phyloP scores from a whole-genome alignment of 75 land plant species.

The Isoetes taiwanensis region DNA sequence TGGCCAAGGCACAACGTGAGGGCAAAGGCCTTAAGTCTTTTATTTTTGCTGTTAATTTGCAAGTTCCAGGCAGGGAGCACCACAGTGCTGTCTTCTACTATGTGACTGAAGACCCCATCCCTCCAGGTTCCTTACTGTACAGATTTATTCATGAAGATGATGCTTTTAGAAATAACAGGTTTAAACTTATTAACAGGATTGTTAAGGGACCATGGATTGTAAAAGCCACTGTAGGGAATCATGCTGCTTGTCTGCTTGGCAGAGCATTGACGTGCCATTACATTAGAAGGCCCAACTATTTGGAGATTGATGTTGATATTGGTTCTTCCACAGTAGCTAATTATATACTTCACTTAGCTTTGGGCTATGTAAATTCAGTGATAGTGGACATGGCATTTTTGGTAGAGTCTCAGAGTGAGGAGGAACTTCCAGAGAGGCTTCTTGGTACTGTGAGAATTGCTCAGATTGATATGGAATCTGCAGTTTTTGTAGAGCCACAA shows the following conservation, averaged over 20 bases:
- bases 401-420: conserved; percentile 77
- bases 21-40: conserved; percentile 29
- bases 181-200: conserved; percentile 80
- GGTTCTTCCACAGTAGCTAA: conserved; percentile 69
- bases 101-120: conserved; percentile 52
- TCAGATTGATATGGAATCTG: conserved; percentile 84
- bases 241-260: conserved; percentile 73
- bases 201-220: conserved; percentile 91
- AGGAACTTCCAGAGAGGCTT: conserved; percentile 74
- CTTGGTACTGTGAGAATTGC: conserved; percentile 68
- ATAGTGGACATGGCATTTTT: conserved; percentile 79
- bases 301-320: conserved; percentile 89
- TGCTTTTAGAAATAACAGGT: conserved; percentile 56
- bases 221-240: conserved; percentile 62
- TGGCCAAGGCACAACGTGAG: conserved; percentile 10
- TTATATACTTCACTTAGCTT: conserved; percentile 59
- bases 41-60: conserved; percentile 62
- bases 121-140: conserved; percentile 36
- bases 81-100: conserved; percentile 82
- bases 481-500: conserved; percentile 28
- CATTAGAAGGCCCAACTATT: conserved; percentile 50
- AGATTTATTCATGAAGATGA: conserved; percentile 77
- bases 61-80: conserved; percentile 60
- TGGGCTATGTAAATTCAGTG: conserved; percentile 61
- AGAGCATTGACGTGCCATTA: conserved; percentile 62